These are phyloP conservation scores for Zygosaccharomyces siamensis DNA, from an alignment of 805 yeast species.

Conservation along the genomic window DNA sequence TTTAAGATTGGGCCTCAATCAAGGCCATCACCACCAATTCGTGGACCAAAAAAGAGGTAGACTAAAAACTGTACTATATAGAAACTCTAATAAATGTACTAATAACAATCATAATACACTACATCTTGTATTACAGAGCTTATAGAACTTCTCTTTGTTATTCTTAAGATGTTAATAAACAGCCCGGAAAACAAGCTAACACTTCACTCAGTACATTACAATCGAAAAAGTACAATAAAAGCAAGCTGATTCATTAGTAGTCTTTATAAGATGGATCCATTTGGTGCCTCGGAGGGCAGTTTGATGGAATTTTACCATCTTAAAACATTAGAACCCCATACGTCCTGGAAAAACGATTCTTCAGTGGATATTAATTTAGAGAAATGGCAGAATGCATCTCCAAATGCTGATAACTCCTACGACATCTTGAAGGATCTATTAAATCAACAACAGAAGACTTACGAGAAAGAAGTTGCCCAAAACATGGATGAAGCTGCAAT, in stretches of 20 bases:
- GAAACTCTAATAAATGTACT: not conserved
- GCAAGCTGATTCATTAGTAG: not conserved
- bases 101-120: not conserved
- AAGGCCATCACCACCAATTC: conserved; percentile 67
- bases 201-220: not conserved
- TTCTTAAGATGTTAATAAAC: not conserved
- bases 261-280: conserved; percentile 14
- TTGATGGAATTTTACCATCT: conserved; percentile 42
- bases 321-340: conserved; percentile 39
- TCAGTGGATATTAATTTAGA: conserved; percentile 22
- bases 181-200: conserved; percentile 3
- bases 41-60: conserved; percentile 45
- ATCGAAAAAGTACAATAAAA: not conserved
- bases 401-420: conserved; percentile 32
- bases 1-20: conserved; percentile 52
- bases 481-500: conserved; percentile 18
- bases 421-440: conserved; percentile 32
- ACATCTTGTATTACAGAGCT: not conserved
- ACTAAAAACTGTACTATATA: conserved; percentile 1
- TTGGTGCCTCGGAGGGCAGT: conserved; percentile 24
- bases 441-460: conserved; percentile 26
- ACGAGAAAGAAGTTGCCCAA: conserved; percentile 25
- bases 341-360: conserved; percentile 37
- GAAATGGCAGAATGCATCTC: conserved; percentile 23
- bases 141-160: not conserved